Base-by-base conservation (phyloP, 2,329 filamentous ascomycete species). In the Alternaria consortialis region DNA sequence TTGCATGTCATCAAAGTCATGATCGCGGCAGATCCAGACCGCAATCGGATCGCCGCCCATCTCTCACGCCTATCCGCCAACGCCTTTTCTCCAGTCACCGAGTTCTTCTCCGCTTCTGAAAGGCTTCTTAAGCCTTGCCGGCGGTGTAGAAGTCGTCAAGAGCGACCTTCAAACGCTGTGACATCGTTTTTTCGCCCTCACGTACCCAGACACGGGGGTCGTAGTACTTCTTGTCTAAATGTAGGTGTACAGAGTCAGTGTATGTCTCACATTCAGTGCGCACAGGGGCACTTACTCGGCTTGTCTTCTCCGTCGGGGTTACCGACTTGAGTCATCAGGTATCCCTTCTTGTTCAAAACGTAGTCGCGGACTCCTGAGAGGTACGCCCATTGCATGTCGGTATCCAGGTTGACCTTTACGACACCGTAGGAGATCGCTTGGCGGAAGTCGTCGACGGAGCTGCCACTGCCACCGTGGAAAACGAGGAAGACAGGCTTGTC, bases 361-460 rank as follows among this genome's bases (percentile, higher is more conserved):
- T 93, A 99, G 85, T 99, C 94, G 68, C 95, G 92, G 84, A 98
- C 91, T 84, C 95, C 95, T 65, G 84, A 84, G 71, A 95, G 87
- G 87, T 98, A 99, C 62, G 94, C 94, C 75, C 76, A 80, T 86
- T 98, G 94, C 83, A 98, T 88, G 80, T 99, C 95, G 52, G 95
- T 99, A 84, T 99, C 95, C 75, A 99, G 86, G 86, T 99, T 99
- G 84, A 99, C 95, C 90, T 99, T 99, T 85, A 97, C 91, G 73
- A 99, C 94, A 86, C 95, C 95, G 82, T 94, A 91, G 79, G 65
- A 69, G 60, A 75, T 75, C 15, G 73, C 73, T 57, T 75, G 66
- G 7, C 70, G 86, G 87, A 91, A 99, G 85, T 99, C 95, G 73
- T 92, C 83, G 86, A 97, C 96, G 80, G 87, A 86, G 69, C 92